Base-by-base conservation (phyloP, 1,284 basidiomycete species). In the Calocybe gambosa region DNA sequence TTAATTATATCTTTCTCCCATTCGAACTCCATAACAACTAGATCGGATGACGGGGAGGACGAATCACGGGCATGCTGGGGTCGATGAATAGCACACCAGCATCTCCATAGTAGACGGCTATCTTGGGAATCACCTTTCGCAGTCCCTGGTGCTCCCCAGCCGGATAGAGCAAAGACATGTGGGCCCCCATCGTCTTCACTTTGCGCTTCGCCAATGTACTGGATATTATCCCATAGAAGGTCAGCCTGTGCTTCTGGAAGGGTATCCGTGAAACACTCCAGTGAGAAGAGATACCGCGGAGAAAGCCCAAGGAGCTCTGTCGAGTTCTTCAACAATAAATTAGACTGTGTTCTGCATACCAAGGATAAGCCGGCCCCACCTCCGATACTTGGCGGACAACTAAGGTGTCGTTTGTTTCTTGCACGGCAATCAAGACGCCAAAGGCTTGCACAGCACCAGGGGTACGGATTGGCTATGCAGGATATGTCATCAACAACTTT, bases 361-460 rank as follows among this genome's bases (percentile, higher is more conserved):
- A 34, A n/a, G 21, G 39, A 23, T 16, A 45, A 52, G 16, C 20
- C 23, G 31, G 33, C 37, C n/a, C 9, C 58, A 88, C 85, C 71
- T 93, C 90, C 10, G 90, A 93, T 0, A 88, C 86, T 58, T 93
- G 91, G 8, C 84, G 75, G 13, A 93, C 85, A 1, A 75, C 55
- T 23, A 92, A 64, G 6, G 71, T 70, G 7, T 85, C 79, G 9
- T 75, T 67, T 23, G 78, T 68, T 57, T 90, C 81, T 51, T 88
- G 80, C 1, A 93, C 67, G 0, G 80, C 88, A 41, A 94, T 75
- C 13, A 93, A 72, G 0, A 93, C 85, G 7, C 90, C 91, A 59
- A 89, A 95, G 0, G 82, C 82, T 66, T 95, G 91, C 0, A 93
- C 78, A 0, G 90, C 85, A 1, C 90, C 90, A 2, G 90, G 91